These are phyloP conservation scores for Agrocybe pediades DNA, from an alignment of 768 basidiomycete species.

Conservation along the genomic window DNA sequence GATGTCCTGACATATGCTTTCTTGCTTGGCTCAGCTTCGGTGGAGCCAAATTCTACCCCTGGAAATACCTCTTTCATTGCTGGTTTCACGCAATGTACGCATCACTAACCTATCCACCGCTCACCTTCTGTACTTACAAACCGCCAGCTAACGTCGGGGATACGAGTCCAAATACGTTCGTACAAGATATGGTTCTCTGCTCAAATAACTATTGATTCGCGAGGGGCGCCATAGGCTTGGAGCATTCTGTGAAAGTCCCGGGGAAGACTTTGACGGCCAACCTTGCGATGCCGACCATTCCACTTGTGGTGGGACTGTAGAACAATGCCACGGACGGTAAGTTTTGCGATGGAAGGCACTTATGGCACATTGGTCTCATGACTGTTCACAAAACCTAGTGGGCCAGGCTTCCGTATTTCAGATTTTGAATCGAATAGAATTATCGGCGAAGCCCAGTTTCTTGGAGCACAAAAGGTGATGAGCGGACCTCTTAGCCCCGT, in stretches of 20 bases:
- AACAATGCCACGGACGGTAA: constrained; percentile 74
- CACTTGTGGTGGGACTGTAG: constrained; percentile 69
- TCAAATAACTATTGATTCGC: background rate
- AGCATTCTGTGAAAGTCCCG: constrained; percentile 79
- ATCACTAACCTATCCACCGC: background rate
- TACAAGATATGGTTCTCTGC: constrained; percentile 9
- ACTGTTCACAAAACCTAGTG: constrained; percentile 38
- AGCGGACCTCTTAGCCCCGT: constrained; percentile 46
- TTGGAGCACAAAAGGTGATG: constrained; percentile 70
- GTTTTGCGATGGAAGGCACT: constrained; percentile 7
- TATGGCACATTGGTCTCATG: constrained; percentile 5
- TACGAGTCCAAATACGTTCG: constrained; percentile 79
- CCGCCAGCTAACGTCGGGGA: constrained; percentile 76
- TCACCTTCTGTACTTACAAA: constrained; percentile 7
- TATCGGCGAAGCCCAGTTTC: constrained; percentile 70
- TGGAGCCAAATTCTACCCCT: constrained; percentile 66
- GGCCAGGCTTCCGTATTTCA: constrained; percentile 73
- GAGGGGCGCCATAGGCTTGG: constrained; percentile 46
- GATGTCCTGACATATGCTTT: background rate
- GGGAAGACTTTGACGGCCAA: constrained; percentile 64
- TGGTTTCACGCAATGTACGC: constrained; percentile 72
- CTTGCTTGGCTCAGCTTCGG: constrained; percentile 42
- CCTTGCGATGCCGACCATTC: constrained; percentile 72
- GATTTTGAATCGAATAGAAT: constrained; percentile 78
- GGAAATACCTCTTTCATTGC: constrained; percentile 74